These are phyloP conservation scores for Capsicum chinense DNA, from an alignment of 257 asterid genomes.

Conservation along the genomic window DNA sequence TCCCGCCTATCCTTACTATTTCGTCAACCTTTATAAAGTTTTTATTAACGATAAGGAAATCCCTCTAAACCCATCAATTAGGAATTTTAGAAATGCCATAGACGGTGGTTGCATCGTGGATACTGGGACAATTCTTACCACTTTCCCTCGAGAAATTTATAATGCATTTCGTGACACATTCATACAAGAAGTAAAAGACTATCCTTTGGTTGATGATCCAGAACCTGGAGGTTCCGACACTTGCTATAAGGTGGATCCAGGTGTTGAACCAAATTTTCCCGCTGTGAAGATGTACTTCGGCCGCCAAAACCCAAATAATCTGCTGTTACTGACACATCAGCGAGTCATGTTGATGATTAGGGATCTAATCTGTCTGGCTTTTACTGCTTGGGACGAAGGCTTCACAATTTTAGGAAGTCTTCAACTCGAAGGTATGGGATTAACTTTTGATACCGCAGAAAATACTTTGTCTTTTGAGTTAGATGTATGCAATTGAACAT, in stretches of 20 bases:
- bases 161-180: not conserved
- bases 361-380: not conserved
- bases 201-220: not conserved
- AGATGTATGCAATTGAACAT: too few species aligned
- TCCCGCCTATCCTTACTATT: too few species aligned
- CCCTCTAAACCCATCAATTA: not conserved
- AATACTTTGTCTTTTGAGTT: too few species aligned
- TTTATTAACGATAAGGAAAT: not conserved
- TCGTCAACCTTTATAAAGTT: not conserved
- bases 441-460: too few species aligned
- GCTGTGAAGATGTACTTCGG: not conserved
- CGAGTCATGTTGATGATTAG: not conserved
- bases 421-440: too few species aligned
- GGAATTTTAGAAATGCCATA: not conserved
- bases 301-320: not conserved
- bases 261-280: too few species aligned
- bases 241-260: conserved; percentile 6
- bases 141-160: not conserved
- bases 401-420: too few species aligned
- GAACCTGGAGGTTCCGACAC: not conserved
- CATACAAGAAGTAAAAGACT: not conserved
- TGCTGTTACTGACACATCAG: not conserved
- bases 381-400: too few species aligned
- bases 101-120: not conserved
- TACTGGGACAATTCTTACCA: not conserved